Evolutionary conservation across 441 rosid genomes (phyloP).

Genomic region (Hypseocharis bilobata): DNA sequence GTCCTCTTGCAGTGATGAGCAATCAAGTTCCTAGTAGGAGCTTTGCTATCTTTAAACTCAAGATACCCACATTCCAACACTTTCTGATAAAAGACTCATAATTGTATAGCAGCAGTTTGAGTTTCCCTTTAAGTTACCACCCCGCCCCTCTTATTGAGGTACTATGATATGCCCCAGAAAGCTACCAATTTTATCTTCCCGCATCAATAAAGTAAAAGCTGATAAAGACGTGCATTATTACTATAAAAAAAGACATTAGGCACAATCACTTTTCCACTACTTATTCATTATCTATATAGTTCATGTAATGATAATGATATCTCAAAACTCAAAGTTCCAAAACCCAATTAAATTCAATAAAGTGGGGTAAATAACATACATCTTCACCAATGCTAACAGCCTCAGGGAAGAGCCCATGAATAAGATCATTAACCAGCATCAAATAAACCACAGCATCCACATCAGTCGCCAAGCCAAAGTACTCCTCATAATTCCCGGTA

Average conservation of each 20-base stretch:
- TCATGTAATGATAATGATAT: too few relatives aligned
- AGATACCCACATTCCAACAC: not conserved
- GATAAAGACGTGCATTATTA: not conserved
- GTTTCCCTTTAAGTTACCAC: not conserved
- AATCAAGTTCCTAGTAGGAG: not conserved
- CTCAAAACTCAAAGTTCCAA: too few relatives aligned
- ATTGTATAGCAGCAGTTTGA: not conserved
- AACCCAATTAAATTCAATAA: conserved; percentile 3
- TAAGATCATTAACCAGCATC: conserved; percentile 89
- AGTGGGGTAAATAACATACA: conserved; percentile 43
- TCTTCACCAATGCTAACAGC: conserved; percentile 90
- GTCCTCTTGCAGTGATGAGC: not conserved
- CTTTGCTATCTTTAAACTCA: not conserved
- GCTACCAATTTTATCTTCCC: not conserved
- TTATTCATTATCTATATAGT: too few relatives aligned
- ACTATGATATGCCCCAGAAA: not conserved
- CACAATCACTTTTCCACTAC: too few relatives aligned
- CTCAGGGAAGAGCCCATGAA: conserved; percentile 88
- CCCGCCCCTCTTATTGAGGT: not conserved
- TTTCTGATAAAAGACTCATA: not conserved
- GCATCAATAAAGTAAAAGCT: not conserved
- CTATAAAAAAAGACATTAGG: too few relatives aligned
- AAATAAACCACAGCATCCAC: conserved; percentile 82
- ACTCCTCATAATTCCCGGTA: conserved; percentile 82
- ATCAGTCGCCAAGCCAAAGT: conserved; percentile 86